phyloP scores from a whole-genome alignment of 805 yeast species.

The Cyberlindnera maritima region DNA sequence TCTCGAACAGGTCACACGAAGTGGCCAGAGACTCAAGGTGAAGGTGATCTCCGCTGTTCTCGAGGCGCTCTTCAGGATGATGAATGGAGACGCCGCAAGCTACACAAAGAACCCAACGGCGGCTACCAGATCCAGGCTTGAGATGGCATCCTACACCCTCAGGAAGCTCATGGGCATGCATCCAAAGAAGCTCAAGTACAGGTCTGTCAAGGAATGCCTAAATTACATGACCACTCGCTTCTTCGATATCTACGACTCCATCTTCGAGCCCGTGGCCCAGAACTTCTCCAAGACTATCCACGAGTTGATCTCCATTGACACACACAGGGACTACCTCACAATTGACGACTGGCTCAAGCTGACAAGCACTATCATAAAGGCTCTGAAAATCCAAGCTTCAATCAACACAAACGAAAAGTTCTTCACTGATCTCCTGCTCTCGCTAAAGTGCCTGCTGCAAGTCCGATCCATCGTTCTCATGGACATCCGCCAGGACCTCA shows the following conservation, averaged over 20 bases:
- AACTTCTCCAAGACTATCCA: slow-evolving; percentile 30
- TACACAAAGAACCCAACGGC: slow-evolving; percentile 27
- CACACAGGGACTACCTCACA: slow-evolving; percentile 22
- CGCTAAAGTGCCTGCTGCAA: slow-evolving; percentile 24
- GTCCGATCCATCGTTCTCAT: slow-evolving; percentile 26
- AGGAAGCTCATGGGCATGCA: slow-evolving; percentile 22
- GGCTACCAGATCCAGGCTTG: slow-evolving; percentile 31
- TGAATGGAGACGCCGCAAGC: slow-evolving; percentile 36
- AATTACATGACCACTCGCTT: slow-evolving; percentile 14
- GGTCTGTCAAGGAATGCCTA: slow-evolving; percentile 12
- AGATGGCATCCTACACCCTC: slow-evolving; percentile 33
- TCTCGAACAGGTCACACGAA: slow-evolving; percentile 31
- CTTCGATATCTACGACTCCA: slow-evolving; percentile 9
- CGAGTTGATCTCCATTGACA: slow-evolving; percentile 22
- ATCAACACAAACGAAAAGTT: slow-evolving; percentile 25
- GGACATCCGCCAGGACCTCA: slow-evolving; percentile 20
- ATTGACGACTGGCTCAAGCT: slow-evolving; percentile 17
- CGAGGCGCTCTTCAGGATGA: slow-evolving; percentile 29
- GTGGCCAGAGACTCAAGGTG: slow-evolving; percentile 24
- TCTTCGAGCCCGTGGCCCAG: slow-evolving; percentile 31
- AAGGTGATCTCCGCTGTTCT: slow-evolving; percentile 25
- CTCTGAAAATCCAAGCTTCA: slow-evolving; percentile 10
- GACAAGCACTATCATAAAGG: slow-evolving; percentile 10
- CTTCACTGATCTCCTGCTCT: slow-evolving; percentile 26
- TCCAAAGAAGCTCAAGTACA: slow-evolving; percentile 16